Base-by-base conservation (phyloP, 192 early-diverging fungal genomes). In the Chytriomyces hyalinus region DNA sequence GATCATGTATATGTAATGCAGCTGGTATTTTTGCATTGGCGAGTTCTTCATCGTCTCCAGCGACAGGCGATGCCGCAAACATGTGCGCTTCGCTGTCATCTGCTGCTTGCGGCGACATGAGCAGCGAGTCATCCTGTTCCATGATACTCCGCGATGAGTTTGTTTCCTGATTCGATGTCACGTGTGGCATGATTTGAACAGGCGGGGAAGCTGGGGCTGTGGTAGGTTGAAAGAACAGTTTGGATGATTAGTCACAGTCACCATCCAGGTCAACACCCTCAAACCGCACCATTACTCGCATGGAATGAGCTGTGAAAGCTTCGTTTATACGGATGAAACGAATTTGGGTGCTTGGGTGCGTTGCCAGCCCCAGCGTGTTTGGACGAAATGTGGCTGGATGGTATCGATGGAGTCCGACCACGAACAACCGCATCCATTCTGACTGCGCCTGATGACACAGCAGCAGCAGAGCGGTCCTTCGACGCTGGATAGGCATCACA, bases 291-390 rank as follows among this genome's bases (percentile, higher is more conserved):
- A 20, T 57, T 57, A n/a, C 15, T 57, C 53, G 53, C 20, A 57
- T 57, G 36, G 36, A 36, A 36, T 2, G 36, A 36, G 36, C 36
- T 36, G 36, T 57, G 20, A 3, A 57, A n/a, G 53, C 53, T 57
- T 57, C 53, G 53, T 20, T 57, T 57, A 20, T 57, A 57, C 3
- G 53, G 53, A 57, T 57, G 53, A 57, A 57, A 57, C 53, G 53
- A 57, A 20, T 57, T 57, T 57, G 53, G 53, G 20, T 57, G 53
- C 53, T 20, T 57, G 15, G 53, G 36, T 36, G 36, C 36, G 36
- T 36, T 36, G 3, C 36, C 36, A 36, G 36, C 36, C 36, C 36
- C 36, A 36, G 36, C 36, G 36, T 36, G 36, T 36, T 36, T 36
- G 36, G 36, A 36, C 36, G 36, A 36, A 36, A 36, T 36, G 36